Base-by-base conservation (phyloP, 2,329 filamentous ascomycete genomes). In the Colletotrichum neosansevieriae region DNA sequence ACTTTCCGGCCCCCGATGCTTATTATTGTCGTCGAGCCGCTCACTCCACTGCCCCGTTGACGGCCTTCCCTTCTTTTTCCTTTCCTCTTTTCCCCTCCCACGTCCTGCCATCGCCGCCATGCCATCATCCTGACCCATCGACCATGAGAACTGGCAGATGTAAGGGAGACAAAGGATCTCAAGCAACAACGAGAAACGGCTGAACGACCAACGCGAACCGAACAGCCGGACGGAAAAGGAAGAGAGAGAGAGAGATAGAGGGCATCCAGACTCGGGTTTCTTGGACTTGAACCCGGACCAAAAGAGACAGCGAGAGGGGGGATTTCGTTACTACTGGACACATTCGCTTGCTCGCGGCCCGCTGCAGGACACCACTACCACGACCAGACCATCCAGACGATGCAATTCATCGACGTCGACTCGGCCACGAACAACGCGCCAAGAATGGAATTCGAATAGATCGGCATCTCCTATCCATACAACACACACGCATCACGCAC, bases 91-190 rank as follows among this genome's bases (percentile, higher is more conserved):
- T 53, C 40, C 42, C 50, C 36, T 32, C 29, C 29, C 6, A 29
- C 29, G 29, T 57, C 36, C 42, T 40, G n/a, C 36, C 51, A 69
- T 64, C 70, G 71, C 73, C 71, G 71, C 69, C 73, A 76, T 76
- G 73, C 73, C 72, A 74, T 56, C 62, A 24, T 49, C 67, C 68
- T 70, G 66, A 66, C 59, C 56, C 58, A 60, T 67, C 67, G 53
- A 62, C 62, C 62, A 60, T 70, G 67, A 70, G 54, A 70, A 67
- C 40, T 63, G 67, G 58, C 69, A 42, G 69, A 71, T 67, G 58
- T 34, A 70, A 71, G 63, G 69, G 69, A 70, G 65, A 69, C 57
- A 69, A 61, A 58, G 29, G 56, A 67, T 57, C 49, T 69, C 67
- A 15, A n/a, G 61, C 47, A 49, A 60, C 44, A 63, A 63, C 53